These are phyloP conservation scores for Ophiostoma fasciatum DNA, from an alignment of 2,329 filamentous ascomycete species.

Conservation along the genomic window DNA sequence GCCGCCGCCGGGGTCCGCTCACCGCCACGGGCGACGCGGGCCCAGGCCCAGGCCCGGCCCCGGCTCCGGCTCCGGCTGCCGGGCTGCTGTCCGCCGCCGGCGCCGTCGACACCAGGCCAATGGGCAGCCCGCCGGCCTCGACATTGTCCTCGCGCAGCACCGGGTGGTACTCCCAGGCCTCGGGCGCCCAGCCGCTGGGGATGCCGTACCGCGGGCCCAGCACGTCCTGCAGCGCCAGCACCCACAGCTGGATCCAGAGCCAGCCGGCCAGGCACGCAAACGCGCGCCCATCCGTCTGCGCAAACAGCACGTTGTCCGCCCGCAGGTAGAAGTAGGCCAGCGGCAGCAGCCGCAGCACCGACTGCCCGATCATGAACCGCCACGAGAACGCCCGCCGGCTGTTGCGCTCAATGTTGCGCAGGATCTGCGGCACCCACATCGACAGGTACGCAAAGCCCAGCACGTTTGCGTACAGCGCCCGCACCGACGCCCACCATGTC, in stretches of 20 bases:
- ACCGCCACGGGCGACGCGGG: background rate
- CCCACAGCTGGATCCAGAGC: constrained; percentile 75
- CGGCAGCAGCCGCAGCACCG: constrained; percentile 60
- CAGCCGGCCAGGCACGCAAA: constrained; percentile 55
- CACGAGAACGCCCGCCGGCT: constrained; percentile 82
- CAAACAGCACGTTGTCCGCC: constrained; percentile 67
- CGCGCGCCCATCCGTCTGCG: constrained; percentile 49
- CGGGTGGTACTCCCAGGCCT: constrained; percentile 90
- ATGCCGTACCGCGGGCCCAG: constrained; percentile 82
- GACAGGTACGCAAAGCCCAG: constrained; percentile 68
- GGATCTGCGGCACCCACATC: constrained; percentile 84
- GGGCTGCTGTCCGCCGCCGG: constrained; percentile 10
- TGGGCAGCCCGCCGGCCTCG: constrained; percentile 66
- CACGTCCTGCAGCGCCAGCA: constrained; percentile 68
- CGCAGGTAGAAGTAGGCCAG: constrained; percentile 76
- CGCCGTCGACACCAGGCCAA: constrained; percentile 39
- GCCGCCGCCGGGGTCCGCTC: constrained; percentile 17
- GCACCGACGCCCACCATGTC: constrained; percentile 42
- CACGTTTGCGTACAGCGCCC: constrained; percentile 43
- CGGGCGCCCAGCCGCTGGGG: constrained; percentile 49
- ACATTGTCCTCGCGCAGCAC: constrained; percentile 69
- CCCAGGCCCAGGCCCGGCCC: constrained; percentile 32
- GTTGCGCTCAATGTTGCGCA: constrained; percentile 79
- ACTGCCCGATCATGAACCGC: constrained; percentile 81
- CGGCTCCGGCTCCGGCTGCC: constrained; percentile 14